Percentiles rank a stretch among this genome's conserved stretches.
These are phyloP conservation scores for grape (Vitis vinifera) DNA, from an alignment of 164 flowering plant genomes.

Conservation along the genomic window DNA sequence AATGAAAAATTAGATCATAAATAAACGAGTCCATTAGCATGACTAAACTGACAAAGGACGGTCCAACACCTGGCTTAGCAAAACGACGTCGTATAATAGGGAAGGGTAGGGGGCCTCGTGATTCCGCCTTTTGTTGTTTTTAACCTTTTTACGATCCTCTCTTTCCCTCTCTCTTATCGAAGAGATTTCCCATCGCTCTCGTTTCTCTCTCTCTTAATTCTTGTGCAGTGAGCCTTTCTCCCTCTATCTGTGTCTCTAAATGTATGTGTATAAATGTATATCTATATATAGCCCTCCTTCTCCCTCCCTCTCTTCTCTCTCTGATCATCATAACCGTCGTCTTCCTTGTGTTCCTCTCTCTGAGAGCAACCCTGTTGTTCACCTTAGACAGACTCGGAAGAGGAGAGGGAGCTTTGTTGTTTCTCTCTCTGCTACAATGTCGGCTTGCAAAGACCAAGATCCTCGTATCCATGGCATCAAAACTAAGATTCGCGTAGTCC, in stretches of 20 bases:
- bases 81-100: not conserved
- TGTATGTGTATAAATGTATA: not conserved
- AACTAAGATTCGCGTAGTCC: slow-evolving; percentile 77
- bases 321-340: not conserved
- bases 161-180: slow-evolving; percentile 3
- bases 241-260: slow-evolving; percentile 11
- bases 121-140: not conserved
- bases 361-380: not conserved
- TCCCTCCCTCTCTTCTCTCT: not conserved
- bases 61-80: too few species aligned
- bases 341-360: not conserved
- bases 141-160: not conserved
- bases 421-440: slow-evolving; percentile 46
- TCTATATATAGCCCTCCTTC: not conserved
- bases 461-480: slow-evolving; percentile 72
- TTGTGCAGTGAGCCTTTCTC: slow-evolving; percentile 18
- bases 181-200: slow-evolving; percentile 5
- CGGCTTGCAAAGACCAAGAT: slow-evolving; percentile 51
- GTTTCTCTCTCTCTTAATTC: slow-evolving; percentile 10
- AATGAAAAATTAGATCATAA: too few species aligned
- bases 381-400: not conserved
- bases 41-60: too few species aligned
- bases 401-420: slow-evolving; percentile 2
- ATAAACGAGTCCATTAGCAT: too few species aligned
- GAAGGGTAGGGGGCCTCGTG: not conserved